A percentile compares a stretch with the other conserved stretches of the same genome.
These are phyloP conservation scores for Zopfia rhizophila DNA, from an alignment of 2,329 filamentous ascomycete species.

Conservation along the genomic window DNA sequence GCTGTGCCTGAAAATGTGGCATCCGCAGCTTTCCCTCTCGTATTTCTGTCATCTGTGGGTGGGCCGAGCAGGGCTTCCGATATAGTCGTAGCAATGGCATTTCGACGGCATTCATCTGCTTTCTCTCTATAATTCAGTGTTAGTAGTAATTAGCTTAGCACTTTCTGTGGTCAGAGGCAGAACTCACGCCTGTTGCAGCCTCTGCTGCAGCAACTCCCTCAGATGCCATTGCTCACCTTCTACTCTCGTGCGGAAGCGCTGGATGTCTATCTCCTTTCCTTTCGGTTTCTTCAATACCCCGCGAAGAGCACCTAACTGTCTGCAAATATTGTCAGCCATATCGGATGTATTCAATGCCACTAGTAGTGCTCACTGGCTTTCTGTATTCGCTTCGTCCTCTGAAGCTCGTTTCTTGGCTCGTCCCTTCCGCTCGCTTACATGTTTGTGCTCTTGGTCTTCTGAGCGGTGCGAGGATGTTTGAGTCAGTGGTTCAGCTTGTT, in stretches of 20 bases:
- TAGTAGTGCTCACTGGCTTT: constrained; percentile 37
- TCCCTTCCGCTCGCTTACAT: constrained; percentile 1
- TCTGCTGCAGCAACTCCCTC: constrained; percentile 29
- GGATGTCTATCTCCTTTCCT: constrained; percentile 32
- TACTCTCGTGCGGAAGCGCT: constrained; percentile 33
- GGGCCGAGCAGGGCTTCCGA: constrained; percentile 26
- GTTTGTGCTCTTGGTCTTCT: too few relatives aligned
- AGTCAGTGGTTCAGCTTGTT: too few relatives aligned
- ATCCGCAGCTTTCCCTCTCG: constrained; percentile 21
- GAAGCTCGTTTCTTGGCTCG: constrained; percentile 8
- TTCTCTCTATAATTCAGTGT: constrained; percentile 25
- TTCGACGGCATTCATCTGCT: constrained; percentile 24
- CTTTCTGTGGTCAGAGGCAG: background rate
- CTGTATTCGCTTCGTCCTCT: constrained; percentile 22
- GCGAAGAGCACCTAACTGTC: constrained; percentile 32
- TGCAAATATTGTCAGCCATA: constrained; percentile 16
- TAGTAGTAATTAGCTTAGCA: background rate
- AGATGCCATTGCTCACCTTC: constrained; percentile 27
- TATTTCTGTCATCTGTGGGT: constrained; percentile 21
- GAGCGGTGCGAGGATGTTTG: too few relatives aligned
- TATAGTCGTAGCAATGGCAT: constrained; percentile 33
- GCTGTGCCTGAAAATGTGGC: constrained; percentile 21
- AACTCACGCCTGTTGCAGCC: constrained; percentile 34
- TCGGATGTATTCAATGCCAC: background rate
- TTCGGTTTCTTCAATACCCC: constrained; percentile 32